A percentile compares a stretch with the other conserved stretches of the same genome.
phyloP scores from a whole-genome alignment of 805 yeast genomes.

The Nakazawaea ernobii region DNA sequence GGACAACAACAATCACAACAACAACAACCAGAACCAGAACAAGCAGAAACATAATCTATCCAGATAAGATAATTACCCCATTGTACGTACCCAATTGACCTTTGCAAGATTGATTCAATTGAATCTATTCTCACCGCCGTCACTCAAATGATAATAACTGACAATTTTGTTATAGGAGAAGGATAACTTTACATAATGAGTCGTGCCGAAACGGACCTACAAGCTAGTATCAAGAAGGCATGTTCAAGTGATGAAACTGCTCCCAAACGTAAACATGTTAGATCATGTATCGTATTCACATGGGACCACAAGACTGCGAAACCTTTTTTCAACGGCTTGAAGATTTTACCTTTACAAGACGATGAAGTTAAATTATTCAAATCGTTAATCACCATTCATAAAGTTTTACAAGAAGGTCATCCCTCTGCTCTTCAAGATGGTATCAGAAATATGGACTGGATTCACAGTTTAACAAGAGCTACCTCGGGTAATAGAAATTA shows the following conservation, averaged over 20 bases:
- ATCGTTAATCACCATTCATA: conserved; percentile 78
- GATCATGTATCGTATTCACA: conserved; percentile 91
- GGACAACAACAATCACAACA: too few relatives aligned
- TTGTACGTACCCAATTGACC: too few relatives aligned
- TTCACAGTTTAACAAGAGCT: conserved; percentile 63
- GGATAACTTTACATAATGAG: neutral
- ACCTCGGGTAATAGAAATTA: conserved; percentile 48
- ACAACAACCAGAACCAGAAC: too few relatives aligned
- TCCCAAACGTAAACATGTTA: conserved; percentile 92
- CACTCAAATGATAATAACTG: too few relatives aligned
- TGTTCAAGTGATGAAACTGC: conserved; percentile 82
- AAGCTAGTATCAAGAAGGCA: conserved; percentile 67
- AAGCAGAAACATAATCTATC: too few relatives aligned
- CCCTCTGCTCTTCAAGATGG: conserved; percentile 78
- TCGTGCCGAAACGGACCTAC: conserved; percentile 22
- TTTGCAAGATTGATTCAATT: too few relatives aligned
- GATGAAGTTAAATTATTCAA: conserved; percentile 85
- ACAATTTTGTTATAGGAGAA: too few relatives aligned
- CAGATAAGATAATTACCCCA: too few relatives aligned
- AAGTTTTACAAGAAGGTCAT: conserved; percentile 98
- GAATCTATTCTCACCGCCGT: too few relatives aligned
- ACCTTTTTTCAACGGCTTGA: conserved; percentile 81
- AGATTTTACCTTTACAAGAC: conserved; percentile 69
- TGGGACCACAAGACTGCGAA: conserved; percentile 90
- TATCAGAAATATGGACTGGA: conserved; percentile 70